Evolutionary conservation across 352 stramenopile genomes (phyloP).

Genomic region (Discostella stelligera): DNA sequence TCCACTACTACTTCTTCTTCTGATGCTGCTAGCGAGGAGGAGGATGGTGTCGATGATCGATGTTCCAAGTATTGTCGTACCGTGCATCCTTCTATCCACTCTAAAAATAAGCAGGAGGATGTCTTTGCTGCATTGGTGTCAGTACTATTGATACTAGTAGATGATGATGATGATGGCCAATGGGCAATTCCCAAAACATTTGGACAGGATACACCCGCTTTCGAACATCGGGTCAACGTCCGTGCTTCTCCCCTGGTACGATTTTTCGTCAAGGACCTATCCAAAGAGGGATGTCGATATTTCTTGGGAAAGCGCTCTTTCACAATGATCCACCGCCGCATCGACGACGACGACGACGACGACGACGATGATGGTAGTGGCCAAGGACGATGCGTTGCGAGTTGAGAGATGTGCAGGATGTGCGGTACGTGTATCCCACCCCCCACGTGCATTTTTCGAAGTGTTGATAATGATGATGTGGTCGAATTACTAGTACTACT

Average conservation of each 20-base stretch:
- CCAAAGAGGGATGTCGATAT: conserved; percentile 75
- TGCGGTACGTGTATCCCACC: conserved; percentile 35
- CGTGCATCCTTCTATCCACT: conserved; percentile 63
- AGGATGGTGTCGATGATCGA: conserved; percentile 7
- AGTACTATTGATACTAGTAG: conserved; percentile 5
- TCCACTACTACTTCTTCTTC: conserved; percentile 14
- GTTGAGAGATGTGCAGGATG: conserved; percentile 19
- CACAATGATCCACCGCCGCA: conserved; percentile 36
- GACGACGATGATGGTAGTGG: conserved; percentile 3
- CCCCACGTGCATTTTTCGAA: conserved; percentile 24
- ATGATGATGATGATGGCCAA: conserved; percentile 21
- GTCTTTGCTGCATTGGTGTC: background rate
- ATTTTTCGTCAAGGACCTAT: conserved; percentile 69
- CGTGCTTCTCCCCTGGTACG: conserved; percentile 67
- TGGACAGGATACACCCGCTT: conserved; percentile 50
- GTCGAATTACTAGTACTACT: background rate
- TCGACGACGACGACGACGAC: conserved; percentile 8
- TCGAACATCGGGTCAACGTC: conserved; percentile 62
- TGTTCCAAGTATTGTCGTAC: conserved; percentile 62
- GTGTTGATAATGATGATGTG: background rate
- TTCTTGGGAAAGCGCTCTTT: conserved; percentile 80
- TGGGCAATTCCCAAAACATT: conserved; percentile 54
- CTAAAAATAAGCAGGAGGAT: conserved; percentile 63
- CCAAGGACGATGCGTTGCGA: conserved; percentile 14
- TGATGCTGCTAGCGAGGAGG: background rate